Evolutionary conservation across 208 protist species (phyloP).

Genomic region (Trypanosoma scelopori): DNA sequence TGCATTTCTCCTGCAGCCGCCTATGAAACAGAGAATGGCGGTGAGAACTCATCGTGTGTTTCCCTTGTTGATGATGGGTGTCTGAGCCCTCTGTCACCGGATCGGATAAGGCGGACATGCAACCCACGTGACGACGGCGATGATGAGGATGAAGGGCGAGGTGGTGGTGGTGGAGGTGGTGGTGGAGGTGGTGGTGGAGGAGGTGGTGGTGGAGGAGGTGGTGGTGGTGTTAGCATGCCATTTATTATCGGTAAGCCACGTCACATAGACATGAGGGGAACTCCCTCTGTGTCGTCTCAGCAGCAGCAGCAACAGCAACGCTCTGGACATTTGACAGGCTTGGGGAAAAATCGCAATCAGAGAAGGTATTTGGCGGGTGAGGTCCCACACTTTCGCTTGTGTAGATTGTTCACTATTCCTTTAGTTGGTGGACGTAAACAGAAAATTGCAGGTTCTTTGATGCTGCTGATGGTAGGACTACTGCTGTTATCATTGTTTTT

Average conservation of each 20-base stretch:
- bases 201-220: not conserved
- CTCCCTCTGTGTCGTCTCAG: not conserved
- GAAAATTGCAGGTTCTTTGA: not conserved
- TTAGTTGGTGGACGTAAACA: not conserved
- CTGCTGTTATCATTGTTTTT: not conserved
- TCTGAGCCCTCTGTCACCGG: not conserved
- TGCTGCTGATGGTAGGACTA: not conserved
- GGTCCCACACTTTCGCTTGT: not conserved
- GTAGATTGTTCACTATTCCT: not conserved
- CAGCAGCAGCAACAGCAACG: not conserved
- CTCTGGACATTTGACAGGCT: too few species aligned
- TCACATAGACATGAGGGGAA: not conserved
- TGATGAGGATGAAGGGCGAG: not conserved
- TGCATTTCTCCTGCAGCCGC: not conserved
- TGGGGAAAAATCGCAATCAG: not conserved
- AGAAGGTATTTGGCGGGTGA: not conserved
- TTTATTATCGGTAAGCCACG: not conserved
- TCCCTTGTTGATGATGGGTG: not conserved
- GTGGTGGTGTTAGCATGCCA: conserved; percentile 6
- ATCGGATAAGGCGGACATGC: not conserved
- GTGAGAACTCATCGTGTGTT: not conserved
- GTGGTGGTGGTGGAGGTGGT: not conserved
- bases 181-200: too few species aligned
- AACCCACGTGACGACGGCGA: not conserved
- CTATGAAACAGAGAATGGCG: not conserved